Percentiles rank a stretch among this genome's conserved stretches.
Evolutionary conservation across 2,329 filamentous ascomycete species (phyloP).

Genomic region (Fusarium tuaranense): DNA sequence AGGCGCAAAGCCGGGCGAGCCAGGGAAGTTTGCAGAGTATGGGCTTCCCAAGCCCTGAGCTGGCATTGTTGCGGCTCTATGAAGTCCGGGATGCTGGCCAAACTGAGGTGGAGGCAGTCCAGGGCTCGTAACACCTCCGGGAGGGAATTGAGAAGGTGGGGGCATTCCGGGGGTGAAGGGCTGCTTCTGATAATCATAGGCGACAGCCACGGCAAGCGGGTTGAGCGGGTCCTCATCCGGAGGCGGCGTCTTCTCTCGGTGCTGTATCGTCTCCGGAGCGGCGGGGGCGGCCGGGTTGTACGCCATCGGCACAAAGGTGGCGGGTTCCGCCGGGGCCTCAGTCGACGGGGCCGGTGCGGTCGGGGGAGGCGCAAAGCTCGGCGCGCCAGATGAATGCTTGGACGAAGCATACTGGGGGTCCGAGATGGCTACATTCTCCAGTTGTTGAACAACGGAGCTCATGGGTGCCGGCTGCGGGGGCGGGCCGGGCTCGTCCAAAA

Average conservation of each 20-base stretch:
- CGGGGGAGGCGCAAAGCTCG: conserved; percentile 40
- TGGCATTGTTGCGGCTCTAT: conserved; percentile 64
- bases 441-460: conserved; percentile 78
- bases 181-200: conserved; percentile 65
- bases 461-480: conserved; percentile 62
- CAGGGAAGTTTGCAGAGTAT: conserved; percentile 59
- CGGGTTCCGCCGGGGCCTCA: conserved; percentile 37
- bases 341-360: conserved; percentile 34
- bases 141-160: conserved; percentile 59
- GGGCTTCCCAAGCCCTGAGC: conserved; percentile 56
- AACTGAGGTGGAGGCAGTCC: conserved; percentile 57
- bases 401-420: conserved; percentile 61
- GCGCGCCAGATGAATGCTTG: conserved; percentile 32
- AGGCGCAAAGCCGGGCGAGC: conserved; percentile 57
- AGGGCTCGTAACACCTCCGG: conserved; percentile 57
- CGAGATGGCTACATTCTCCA: conserved; percentile 78
- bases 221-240: conserved; percentile 73
- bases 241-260: conserved; percentile 85
- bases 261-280: conserved; percentile 76
- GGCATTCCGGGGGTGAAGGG: conserved; percentile 66
- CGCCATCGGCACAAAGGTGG: conserved; percentile 72
- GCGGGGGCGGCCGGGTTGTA: conserved; percentile 85
- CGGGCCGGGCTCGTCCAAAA: conserved; percentile 72
- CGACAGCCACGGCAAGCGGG: conserved; percentile 68
- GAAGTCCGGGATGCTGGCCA: conserved; percentile 58